Conservation (phyloP, 805 yeast species). For the Yarrowia bubula region DNA sequence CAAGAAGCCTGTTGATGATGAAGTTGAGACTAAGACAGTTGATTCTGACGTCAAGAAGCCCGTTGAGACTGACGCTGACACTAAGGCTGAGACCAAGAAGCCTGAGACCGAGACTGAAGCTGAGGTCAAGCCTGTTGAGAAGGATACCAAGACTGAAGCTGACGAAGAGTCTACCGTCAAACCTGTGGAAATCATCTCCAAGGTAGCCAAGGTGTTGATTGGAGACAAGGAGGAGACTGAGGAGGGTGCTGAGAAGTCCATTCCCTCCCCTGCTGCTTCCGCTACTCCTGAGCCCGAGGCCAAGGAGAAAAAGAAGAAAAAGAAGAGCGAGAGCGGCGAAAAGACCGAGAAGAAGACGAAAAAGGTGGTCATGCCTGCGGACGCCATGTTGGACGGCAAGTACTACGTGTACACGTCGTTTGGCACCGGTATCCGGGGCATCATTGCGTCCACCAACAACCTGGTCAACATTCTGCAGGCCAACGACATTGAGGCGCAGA, state of each 20-base stretch:
- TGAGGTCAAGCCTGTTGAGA: conserved; percentile 28
- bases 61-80: not conserved
- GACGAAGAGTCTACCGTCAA: conserved; percentile 28
- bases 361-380: conserved; percentile 19
- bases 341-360: conserved; percentile 9
- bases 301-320: conserved; percentile 18
- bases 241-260: conserved; percentile 9
- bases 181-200: conserved; percentile 30
- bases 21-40: not conserved
- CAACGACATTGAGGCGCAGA: conserved; percentile 62
- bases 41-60: not conserved
- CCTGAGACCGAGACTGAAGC: not conserved
- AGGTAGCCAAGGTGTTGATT: conserved; percentile 18
- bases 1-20: not conserved
- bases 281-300: conserved; percentile 18
- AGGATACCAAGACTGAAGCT: conserved; percentile 25
- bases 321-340: conserved; percentile 6
- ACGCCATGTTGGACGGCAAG: conserved; percentile 26
- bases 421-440: conserved; percentile 77
- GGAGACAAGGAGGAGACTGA: not conserved
- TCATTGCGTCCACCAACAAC: conserved; percentile 73
- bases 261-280: conserved; percentile 17
- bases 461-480: conserved; percentile 72
- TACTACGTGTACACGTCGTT: conserved; percentile 72
- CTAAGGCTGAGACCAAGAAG: conserved; percentile 26